phyloP scores from a whole-genome alignment of 768 basidiomycete species.

The Cubamyces lactineus region DNA sequence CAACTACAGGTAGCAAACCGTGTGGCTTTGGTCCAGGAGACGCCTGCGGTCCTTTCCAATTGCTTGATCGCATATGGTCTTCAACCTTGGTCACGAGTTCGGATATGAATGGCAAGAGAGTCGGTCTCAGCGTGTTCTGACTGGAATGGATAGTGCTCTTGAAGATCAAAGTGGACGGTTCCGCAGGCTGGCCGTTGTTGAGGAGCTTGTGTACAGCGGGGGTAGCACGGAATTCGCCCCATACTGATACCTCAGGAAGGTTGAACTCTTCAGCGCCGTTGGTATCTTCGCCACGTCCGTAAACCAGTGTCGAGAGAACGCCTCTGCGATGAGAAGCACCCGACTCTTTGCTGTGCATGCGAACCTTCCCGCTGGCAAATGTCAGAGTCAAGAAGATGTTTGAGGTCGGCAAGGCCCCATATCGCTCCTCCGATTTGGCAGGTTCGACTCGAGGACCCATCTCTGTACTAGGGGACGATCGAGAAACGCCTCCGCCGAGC shows the following conservation, averaged over 20 bases:
- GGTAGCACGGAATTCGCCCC: conserved; percentile 78
- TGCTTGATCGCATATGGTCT: conserved; percentile 62
- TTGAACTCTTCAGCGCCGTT: conserved; percentile 64
- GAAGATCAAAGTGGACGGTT: conserved; percentile 72
- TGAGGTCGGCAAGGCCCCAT: conserved; percentile 53
- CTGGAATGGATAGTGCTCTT: conserved; percentile 90
- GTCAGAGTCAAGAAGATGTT: conserved; percentile 67
- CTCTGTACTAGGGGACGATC: conserved; percentile 39
- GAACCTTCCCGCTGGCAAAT: conserved; percentile 86
- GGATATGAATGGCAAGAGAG: conserved; percentile 82
- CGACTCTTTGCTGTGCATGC: conserved; percentile 59
- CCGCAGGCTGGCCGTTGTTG: conserved; percentile 31
- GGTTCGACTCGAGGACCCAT: conserved; percentile 6
- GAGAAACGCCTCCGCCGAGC: conserved; percentile 59
- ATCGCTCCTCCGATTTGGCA: conserved; percentile 24
- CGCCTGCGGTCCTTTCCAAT: conserved; percentile 28
- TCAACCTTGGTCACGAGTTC: conserved; percentile 76
- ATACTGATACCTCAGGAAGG: conserved; percentile 78
- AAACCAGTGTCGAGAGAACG: conserved; percentile 41
- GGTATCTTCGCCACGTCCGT: conserved; percentile 50
- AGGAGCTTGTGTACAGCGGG: conserved; percentile 45
- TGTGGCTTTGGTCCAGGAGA: conserved; percentile 16
- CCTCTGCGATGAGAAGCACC: conserved; percentile 41
- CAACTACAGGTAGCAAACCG: conserved; percentile 12
- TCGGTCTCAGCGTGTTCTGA: conserved; percentile 81